Base-by-base conservation (phyloP, 495 filamentous ascomycete genomes). In the Peziza echinospora region DNA sequence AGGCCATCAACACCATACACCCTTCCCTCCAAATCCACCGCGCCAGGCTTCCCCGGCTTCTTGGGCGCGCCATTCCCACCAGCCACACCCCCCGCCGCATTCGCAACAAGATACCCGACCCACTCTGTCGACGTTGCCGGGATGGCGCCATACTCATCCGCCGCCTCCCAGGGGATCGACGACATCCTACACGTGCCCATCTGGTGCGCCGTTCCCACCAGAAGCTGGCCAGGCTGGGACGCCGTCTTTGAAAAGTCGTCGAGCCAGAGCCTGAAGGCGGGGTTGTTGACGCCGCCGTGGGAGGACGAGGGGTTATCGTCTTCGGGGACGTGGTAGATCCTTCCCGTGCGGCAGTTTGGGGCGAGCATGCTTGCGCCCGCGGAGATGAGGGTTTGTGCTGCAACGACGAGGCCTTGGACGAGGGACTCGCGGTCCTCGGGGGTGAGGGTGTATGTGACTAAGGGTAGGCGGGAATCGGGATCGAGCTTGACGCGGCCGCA, bases 1-100 rank as follows among this genome's bases (percentile, higher is more conserved):
- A 93, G 49, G 0, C 73, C 76, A 41, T 78, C 64, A 0, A 71
- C 68, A 0, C 75, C 84, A 82, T 83, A 92, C 3, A 89, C 82
- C 52, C 67, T 70, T 0, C 84, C 84, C 42, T 68, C 63, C 0
- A 73, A 63, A 59, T 86, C 78, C 2, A 93, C 84, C 2, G 92
- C 87, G 22, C 68, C 70, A 0, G 49, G 57, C 1, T 59, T 37
- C 0, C 54, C 52, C 0, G 30, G 26, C 0, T 19, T 43, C 30
- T 37, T 37, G n/a, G n/a, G n/a, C n/a, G n/a, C n/a, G n/a, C n/a
- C n/a, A n/a, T n/a, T n/a, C 30, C 30, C 30, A 37, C 19, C 30
- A 37, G 30, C 13, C 3, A 11, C 30, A 2, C 13, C 6, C 6
- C 30, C 30, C 3, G 19, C 30, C n/a, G n/a, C n/a, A n/a, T n/a